phyloP scores from a whole-genome alignment of 306 rosid genomes.

The Quercus cerris region DNA sequence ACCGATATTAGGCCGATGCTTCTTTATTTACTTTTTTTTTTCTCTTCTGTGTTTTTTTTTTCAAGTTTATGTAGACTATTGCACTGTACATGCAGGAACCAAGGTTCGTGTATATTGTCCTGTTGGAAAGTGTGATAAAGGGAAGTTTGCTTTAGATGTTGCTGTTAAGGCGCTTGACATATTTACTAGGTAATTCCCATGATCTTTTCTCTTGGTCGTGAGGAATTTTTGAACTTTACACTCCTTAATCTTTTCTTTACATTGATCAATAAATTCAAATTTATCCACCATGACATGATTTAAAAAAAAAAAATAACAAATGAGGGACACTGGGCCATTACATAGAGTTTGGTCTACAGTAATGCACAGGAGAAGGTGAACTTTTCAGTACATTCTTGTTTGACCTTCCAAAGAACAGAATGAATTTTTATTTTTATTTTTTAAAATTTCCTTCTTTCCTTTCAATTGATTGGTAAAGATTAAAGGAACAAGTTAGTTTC shows the following conservation, averaged over 20 bases:
- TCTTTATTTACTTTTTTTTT: background rate
- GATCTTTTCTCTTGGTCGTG: background rate
- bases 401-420: background rate
- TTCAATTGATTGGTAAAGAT: background rate
- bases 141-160: constrained; percentile 48
- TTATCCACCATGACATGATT: background rate
- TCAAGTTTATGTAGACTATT: background rate
- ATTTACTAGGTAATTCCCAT: constrained; percentile 33
- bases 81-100: constrained; percentile 35
- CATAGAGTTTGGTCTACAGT: background rate
- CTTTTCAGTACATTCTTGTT: background rate
- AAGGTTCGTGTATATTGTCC: constrained; percentile 51
- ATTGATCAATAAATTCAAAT: background rate
- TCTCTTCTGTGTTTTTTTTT: background rate
- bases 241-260: background rate
- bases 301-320: background rate
- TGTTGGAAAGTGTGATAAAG: constrained; percentile 48
- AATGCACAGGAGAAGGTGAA: background rate
- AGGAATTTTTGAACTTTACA: background rate
- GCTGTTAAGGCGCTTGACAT: constrained; percentile 49
- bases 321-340: background rate
- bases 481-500: background rate
- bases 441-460: background rate
- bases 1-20: background rate
- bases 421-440: background rate